These are phyloP conservation scores for Colletotrichum camelliae DNA, from an alignment of 2,329 filamentous ascomycete species.

Conservation along the genomic window DNA sequence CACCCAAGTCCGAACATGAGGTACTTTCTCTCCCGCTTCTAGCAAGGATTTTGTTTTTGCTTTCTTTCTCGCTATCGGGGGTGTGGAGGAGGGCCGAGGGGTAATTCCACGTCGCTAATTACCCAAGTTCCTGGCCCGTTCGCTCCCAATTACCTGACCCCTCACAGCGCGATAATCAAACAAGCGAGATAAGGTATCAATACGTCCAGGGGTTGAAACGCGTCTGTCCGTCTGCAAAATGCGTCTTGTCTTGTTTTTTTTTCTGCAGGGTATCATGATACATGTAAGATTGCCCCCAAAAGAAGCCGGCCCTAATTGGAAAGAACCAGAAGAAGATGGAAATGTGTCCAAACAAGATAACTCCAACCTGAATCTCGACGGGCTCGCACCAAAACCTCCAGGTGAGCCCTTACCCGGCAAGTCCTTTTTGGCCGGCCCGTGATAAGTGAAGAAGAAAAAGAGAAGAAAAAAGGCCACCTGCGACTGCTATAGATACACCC, in stretches of 20 bases:
- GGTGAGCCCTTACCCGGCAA: background rate
- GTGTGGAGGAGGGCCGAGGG: background rate
- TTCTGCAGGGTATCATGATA: conserved; percentile 23
- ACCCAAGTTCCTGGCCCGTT: background rate
- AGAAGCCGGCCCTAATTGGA: background rate
- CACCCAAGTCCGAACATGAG: background rate
- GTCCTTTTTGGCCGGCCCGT: background rate
- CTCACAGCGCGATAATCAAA: conserved; percentile 16
- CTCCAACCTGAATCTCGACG: conserved; percentile 5
- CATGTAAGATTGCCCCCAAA: conserved; percentile 17
- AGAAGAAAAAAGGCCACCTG: background rate
- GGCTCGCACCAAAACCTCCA: background rate
- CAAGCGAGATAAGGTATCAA: conserved; percentile 22
- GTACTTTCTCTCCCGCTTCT: background rate
- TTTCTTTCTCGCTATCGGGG: background rate
- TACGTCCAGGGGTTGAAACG: conserved; percentile 14
- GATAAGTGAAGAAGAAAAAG: background rate
- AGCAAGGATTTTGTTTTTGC: background rate
- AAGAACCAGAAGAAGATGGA: conserved; percentile 5
- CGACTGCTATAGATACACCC: background rate
- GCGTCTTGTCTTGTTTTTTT: conserved; percentile 15
- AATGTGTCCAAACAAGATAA: background rate
- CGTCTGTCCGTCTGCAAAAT: conserved; percentile 1
- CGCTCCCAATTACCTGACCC: background rate
- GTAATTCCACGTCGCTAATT: background rate